These are phyloP conservation scores for Lycium barbarum DNA, from an alignment of 257 asterid genomes.

Conservation along the genomic window DNA sequence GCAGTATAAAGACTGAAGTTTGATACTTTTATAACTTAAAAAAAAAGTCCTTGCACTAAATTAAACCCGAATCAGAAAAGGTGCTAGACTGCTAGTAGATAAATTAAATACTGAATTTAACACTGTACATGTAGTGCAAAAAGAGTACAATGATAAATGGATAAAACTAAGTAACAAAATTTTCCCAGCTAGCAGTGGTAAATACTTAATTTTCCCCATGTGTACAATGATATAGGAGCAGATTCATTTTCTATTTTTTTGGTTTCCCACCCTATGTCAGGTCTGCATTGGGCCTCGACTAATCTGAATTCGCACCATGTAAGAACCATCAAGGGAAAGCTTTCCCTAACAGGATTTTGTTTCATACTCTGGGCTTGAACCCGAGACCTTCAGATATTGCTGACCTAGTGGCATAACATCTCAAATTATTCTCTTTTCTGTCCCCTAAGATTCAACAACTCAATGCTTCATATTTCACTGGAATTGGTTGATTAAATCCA, in stretches of 20 bases:
- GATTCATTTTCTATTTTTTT: not conserved
- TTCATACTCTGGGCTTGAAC: not conserved
- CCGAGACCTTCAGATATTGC: not conserved
- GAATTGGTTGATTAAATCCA: conserved; percentile 46
- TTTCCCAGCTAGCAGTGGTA: conserved; percentile 9
- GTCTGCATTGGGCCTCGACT: not conserved
- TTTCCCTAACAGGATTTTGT: not conserved
- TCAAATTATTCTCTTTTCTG: not conserved
- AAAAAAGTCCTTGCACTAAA: too few relatives aligned
- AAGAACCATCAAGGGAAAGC: not conserved
- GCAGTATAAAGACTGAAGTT: too few relatives aligned
- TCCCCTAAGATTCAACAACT: conserved; percentile 32
- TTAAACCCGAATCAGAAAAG: not conserved
- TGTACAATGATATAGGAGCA: not conserved
- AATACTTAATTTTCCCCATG: not conserved
- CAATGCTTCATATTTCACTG: conserved; percentile 49
- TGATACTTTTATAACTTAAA: too few relatives aligned
- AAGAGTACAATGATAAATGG: not conserved
- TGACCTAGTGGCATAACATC: conserved; percentile 10
- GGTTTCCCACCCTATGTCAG: not conserved
- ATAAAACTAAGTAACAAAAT: conserved; percentile 17
- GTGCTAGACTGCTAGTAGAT: not conserved
- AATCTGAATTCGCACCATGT: not conserved
- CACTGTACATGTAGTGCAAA: not conserved
- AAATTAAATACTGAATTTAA: not conserved